A percentile compares a stretch with the other conserved stretches of the same genome.
Evolutionary conservation across 257 asterid species (phyloP).

Genomic region (Thymus quinquecostatus): DNA sequence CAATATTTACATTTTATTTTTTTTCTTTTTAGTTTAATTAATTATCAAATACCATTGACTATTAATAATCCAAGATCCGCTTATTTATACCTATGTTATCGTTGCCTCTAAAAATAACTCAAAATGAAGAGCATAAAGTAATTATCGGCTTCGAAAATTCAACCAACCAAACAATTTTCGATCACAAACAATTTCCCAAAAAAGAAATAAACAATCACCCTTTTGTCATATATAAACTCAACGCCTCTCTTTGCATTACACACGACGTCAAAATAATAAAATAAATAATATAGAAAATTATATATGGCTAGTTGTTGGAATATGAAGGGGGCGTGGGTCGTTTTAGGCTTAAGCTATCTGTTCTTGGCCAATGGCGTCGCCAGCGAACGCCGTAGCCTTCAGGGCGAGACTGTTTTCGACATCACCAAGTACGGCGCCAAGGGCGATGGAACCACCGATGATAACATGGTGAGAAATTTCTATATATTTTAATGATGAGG

Average conservation of each 20-base stretch:
- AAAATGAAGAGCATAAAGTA: neutral
- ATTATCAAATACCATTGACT: neutral
- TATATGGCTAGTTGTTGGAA: neutral
- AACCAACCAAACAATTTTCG: neutral
- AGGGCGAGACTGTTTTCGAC: constrained; percentile 47
- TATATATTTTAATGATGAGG: too few relatives aligned
- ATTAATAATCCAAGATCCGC: neutral
- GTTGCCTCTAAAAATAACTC: neutral
- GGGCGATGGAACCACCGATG: constrained; percentile 46
- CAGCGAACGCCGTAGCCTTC: constrained; percentile 26
- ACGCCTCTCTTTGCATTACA: neutral
- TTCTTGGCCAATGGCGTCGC: constrained; percentile 23
- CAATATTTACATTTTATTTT: neutral
- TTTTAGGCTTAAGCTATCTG: constrained; percentile 35
- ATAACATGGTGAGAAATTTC: constrained; percentile 36
- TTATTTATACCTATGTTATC: neutral
- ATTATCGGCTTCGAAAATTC: neutral
- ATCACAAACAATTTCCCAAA: neutral
- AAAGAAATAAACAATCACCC: neutral
- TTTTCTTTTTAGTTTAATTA: too few relatives aligned
- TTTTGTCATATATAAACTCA: neutral
- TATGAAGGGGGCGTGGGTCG: neutral
- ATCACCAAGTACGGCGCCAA: constrained; percentile 53
- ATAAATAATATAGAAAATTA: too few relatives aligned
- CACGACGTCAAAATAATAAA: neutral